Evolutionary conservation across 768 basidiomycete species (phyloP).

Genomic region (Pholiota microspora): DNA sequence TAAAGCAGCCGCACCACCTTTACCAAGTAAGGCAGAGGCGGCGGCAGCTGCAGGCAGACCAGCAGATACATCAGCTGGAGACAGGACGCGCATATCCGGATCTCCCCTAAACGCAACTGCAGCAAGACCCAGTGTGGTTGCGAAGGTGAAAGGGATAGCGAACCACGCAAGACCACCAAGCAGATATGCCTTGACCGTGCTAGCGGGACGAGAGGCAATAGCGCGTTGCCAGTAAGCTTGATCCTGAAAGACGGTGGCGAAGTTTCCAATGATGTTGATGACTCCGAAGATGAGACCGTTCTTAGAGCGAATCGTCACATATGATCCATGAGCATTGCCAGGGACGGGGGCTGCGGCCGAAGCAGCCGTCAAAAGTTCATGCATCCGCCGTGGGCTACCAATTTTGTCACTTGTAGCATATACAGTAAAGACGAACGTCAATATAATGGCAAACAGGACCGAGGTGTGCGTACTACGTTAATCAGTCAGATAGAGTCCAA

Average conservation of each 20-base stretch:
- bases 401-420: constrained; percentile 81
- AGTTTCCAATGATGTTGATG: constrained; percentile 87
- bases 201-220: constrained; percentile 80
- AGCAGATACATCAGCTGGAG: constrained; percentile 73
- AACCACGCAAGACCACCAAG: constrained; percentile 93
- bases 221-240: constrained; percentile 93
- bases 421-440: constrained; percentile 72
- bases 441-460: constrained; percentile 84
- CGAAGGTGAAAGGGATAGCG: constrained; percentile 82
- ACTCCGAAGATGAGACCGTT: constrained; percentile 81
- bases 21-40: constrained; percentile 77
- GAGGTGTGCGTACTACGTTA: constrained; percentile 76
- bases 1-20: constrained; percentile 75
- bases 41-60: constrained; percentile 86
- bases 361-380: constrained; percentile 67
- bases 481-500: background rate
- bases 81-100: constrained; percentile 47
- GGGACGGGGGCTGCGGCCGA: constrained; percentile 55
- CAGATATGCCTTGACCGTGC: constrained; percentile 89
- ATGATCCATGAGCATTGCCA: constrained; percentile 85
- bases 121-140: constrained; percentile 84
- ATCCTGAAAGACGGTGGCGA: constrained; percentile 54
- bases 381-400: constrained; percentile 76
- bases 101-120: constrained; percentile 77
- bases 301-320: constrained; percentile 78